These are phyloP conservation scores for Aspergillus homomorphus DNA, from an alignment of 495 filamentous ascomycete species.

Conservation along the genomic window DNA sequence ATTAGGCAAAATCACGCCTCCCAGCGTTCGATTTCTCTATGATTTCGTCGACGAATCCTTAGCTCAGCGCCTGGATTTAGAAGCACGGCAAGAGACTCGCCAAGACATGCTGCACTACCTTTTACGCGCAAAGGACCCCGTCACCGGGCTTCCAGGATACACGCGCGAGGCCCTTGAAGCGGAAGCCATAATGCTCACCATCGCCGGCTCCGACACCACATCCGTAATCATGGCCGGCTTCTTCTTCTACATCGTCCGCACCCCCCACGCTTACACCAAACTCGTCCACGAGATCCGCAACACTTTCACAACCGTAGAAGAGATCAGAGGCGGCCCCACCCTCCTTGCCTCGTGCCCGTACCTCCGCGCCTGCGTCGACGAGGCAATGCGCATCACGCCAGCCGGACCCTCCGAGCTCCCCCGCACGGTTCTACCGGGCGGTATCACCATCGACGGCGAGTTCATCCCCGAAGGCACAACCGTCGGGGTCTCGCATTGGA, in stretches of 20 bases:
- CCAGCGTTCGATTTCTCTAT: constrained; percentile 4
- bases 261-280: constrained; percentile 20
- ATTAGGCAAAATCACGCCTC: background rate
- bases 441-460: constrained; percentile 42
- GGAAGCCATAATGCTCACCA: constrained; percentile 10
- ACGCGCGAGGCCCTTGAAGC: constrained; percentile 8
- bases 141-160: constrained; percentile 5
- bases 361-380: constrained; percentile 55
- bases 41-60: constrained; percentile 10
- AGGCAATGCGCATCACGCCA: constrained; percentile 55
- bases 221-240: constrained; percentile 8
- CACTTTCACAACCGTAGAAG: constrained; percentile 22
- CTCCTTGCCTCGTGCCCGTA: constrained; percentile 33
- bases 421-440: constrained; percentile 44
- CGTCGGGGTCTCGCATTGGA: constrained; percentile 9
- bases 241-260: constrained; percentile 34
- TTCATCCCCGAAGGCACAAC: constrained; percentile 32
- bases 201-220: constrained; percentile 13
- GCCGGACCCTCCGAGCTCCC: constrained; percentile 44
- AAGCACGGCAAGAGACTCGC: background rate
- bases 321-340: constrained; percentile 33
- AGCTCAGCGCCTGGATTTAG: background rate
- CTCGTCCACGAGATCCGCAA: constrained; percentile 29
- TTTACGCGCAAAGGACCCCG: constrained; percentile 7
- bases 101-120: constrained; percentile 11